phyloP scores from a whole-genome alignment of 352 stramenopile genomes.

The Peronospora tabacina region DNA sequence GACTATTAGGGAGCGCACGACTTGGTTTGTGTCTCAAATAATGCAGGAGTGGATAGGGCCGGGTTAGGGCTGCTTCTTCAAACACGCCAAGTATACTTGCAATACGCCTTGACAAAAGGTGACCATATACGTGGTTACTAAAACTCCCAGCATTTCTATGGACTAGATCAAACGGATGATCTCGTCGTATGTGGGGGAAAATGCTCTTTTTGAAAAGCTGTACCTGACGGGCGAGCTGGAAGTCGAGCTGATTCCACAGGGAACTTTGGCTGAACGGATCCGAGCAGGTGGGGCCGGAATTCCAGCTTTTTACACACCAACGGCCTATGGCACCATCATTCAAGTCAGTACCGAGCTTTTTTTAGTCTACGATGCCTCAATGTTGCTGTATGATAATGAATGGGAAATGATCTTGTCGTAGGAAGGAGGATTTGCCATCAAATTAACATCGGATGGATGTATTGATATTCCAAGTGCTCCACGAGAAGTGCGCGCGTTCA shows the following conservation, averaged over 20 bases:
- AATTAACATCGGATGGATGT: constrained; percentile 60
- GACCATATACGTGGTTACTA: neutral
- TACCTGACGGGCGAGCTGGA: constrained; percentile 90
- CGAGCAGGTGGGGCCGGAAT: constrained; percentile 90
- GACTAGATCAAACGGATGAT: constrained; percentile 93
- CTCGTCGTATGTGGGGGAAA: constrained; percentile 94
- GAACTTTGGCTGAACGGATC: constrained; percentile 91
- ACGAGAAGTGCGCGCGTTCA: constrained; percentile 65
- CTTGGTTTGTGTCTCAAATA: constrained; percentile 89
- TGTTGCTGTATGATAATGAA: neutral
- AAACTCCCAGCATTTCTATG: neutral
- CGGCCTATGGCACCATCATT: constrained; percentile 89
- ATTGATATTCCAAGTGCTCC: constrained; percentile 59
- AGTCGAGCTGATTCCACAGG: constrained; percentile 96
- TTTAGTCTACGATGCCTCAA: neutral
- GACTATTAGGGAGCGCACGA: constrained; percentile 57
- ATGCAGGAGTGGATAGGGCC: constrained; percentile 91
- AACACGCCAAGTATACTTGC: constrained; percentile 61
- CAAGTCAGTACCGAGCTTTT: constrained; percentile 31
- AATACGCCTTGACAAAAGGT: too few species aligned
- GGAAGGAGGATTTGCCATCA: constrained; percentile 73
- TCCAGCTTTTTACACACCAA: constrained; percentile 95
- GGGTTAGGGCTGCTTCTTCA: constrained; percentile 90
- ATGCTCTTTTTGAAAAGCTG: constrained; percentile 90
- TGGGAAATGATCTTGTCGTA: constrained; percentile 7